These are phyloP conservation scores for Acanthochlamys bracteata DNA, from an alignment of 106 monocot genomes.

Conservation along the genomic window DNA sequence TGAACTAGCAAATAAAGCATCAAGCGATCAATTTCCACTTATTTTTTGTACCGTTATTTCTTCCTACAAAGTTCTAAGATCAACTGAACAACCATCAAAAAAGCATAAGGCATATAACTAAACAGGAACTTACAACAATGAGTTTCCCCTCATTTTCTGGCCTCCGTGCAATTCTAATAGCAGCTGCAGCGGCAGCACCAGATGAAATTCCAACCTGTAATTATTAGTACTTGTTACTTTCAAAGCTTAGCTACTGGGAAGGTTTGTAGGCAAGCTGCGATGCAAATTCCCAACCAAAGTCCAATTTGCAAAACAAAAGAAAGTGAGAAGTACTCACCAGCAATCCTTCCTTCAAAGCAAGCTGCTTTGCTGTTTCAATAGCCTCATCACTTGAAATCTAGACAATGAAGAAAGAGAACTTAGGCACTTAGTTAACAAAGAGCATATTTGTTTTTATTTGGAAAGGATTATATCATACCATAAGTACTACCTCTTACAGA, in stretches of 20 bases:
- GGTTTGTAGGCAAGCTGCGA: neutral
- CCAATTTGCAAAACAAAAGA: neutral
- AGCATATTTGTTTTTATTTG: neutral
- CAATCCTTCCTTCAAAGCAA: slow-evolving; percentile 89
- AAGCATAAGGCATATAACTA: neutral
- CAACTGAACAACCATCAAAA: too few relatives aligned
- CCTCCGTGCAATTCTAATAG: slow-evolving; percentile 60
- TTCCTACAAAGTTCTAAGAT: too few relatives aligned
- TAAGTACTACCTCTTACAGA: too few relatives aligned
- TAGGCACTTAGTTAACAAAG: neutral
- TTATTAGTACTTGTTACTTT: neutral
- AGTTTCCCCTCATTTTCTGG: slow-evolving; percentile 78
- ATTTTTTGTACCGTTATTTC: too few relatives aligned
- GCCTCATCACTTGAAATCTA: slow-evolving; percentile 89
- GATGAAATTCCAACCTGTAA: slow-evolving; percentile 86
- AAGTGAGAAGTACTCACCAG: slow-evolving; percentile 33
- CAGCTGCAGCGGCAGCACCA: slow-evolving; percentile 82
- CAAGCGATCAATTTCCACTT: too few relatives aligned
- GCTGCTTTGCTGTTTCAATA: slow-evolving; percentile 66
- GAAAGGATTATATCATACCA: too few relatives aligned
- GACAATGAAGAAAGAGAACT: neutral
- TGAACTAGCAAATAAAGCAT: too few relatives aligned
- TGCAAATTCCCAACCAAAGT: neutral
- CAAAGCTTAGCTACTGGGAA: neutral
- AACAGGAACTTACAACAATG: slow-evolving; percentile 57